Evolutionary conservation across 106 monocot species (phyloP).

Genomic region (Xerophyta viscosa): DNA sequence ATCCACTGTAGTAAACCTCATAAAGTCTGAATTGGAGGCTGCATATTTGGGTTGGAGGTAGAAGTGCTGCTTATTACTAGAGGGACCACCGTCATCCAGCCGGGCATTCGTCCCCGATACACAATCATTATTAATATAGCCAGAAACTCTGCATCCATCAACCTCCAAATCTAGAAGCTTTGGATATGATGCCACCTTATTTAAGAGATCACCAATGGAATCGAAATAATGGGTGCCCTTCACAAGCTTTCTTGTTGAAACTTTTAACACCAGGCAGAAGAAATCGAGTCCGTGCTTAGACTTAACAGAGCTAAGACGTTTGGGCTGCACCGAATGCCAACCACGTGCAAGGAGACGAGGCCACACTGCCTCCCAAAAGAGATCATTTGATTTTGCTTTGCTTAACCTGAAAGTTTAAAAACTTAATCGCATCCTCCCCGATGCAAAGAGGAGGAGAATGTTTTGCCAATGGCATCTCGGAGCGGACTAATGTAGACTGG

Average conservation of each 20-base stretch:
- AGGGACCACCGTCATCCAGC: constrained; percentile 10
- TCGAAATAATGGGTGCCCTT: constrained; percentile 92
- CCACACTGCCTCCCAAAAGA: constrained; percentile 98
- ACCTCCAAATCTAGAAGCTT: constrained; percentile 55
- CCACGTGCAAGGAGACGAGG: constrained; percentile 80
- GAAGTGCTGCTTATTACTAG: constrained; percentile 12
- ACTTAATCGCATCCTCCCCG: constrained; percentile 60
- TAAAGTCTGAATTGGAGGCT: constrained; percentile 23
- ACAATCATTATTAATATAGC: constrained; percentile 9
- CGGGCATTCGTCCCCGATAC: constrained; percentile 6
- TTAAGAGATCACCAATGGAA: constrained; percentile 79
- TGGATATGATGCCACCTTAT: constrained; percentile 76
- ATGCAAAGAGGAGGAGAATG: constrained; percentile 55
- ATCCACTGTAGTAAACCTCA: constrained; percentile 71
- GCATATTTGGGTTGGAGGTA: constrained; percentile 25
- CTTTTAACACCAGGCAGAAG: constrained; percentile 63
- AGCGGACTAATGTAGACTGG: constrained; percentile 9
- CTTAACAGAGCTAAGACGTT: constrained; percentile 14
- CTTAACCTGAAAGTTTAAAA: constrained; percentile 74
- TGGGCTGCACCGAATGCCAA: constrained; percentile 85
- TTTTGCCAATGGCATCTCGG: constrained; percentile 70
- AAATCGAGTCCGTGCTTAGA: constrained; percentile 52
- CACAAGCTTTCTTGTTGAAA: constrained; percentile 71
- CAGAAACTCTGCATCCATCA: no score
- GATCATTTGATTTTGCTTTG: constrained; percentile 78